These are phyloP conservation scores for Xylaria venustula DNA, from an alignment of 495 filamentous ascomycete genomes.

Conservation along the genomic window DNA sequence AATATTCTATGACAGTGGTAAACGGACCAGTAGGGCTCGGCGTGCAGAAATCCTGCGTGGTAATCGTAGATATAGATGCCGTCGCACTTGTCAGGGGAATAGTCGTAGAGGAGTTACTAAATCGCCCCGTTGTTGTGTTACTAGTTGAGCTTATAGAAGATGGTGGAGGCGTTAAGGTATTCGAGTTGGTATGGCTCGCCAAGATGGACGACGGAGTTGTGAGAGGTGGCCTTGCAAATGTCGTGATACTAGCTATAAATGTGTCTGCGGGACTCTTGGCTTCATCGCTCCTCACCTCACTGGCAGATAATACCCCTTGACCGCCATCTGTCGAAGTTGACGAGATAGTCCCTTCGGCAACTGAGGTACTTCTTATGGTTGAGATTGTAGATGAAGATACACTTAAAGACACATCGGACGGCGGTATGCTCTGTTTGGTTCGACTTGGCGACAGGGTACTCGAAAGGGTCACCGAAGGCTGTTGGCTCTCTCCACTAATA, in stretches of 20 bases:
- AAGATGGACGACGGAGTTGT: background rate
- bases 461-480: background rate
- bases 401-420: background rate
- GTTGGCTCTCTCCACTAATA: background rate
- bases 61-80: slow-evolving; percentile 1
- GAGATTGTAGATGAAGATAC: background rate
- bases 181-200: background rate
- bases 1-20: slow-evolving; percentile 31
- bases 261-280: background rate
- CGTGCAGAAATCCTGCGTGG: slow-evolving; percentile 24
- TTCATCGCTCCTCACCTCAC: background rate
- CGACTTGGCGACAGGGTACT: background rate
- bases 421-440: background rate
- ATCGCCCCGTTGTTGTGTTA: slow-evolving; percentile 5
- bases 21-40: slow-evolving; percentile 10
- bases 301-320: background rate
- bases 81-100: background rate
- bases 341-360: background rate
- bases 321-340: background rate
- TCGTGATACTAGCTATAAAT: slow-evolving; percentile 8
- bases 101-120: background rate
- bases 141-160: background rate
- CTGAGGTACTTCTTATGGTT: background rate
- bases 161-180: background rate
- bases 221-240: background rate